phyloP scores from a whole-genome alignment of 2,329 filamentous ascomycete genomes.

The Exophiala aquamarina region DNA sequence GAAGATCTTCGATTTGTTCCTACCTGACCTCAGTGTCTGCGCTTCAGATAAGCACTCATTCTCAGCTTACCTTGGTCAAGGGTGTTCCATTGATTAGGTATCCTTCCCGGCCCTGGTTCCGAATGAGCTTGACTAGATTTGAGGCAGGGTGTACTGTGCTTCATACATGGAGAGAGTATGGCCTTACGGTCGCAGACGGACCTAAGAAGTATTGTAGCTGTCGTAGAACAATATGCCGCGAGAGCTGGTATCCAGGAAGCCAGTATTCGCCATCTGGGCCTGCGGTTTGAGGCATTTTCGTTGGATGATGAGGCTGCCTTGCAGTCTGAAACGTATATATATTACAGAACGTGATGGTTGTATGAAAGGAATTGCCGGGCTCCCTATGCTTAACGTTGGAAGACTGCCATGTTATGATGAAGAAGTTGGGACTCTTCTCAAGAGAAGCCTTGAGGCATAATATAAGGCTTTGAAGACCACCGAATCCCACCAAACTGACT shows the following conservation, averaged over 20 bases:
- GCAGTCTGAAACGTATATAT: conserved; percentile 11
- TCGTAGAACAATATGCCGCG: conserved; percentile 48
- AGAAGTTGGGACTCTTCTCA: no score
- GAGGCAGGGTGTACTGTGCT: conserved; percentile 7
- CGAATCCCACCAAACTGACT: neutral
- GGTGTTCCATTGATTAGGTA: conserved; percentile 48
- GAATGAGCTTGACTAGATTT: conserved; percentile 9
- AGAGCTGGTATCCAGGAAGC: conserved; percentile 50
- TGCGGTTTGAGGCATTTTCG: conserved; percentile 19
- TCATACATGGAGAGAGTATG: conserved; percentile 49
- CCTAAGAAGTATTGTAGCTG: conserved; percentile 51
- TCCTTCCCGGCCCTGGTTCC: conserved; percentile 47
- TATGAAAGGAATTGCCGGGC: no score
- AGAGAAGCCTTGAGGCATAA: no score
- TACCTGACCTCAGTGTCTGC: conserved; percentile 23
- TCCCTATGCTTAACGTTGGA: no score
- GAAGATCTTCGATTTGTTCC: conserved; percentile 53
- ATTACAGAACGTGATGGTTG: no score
- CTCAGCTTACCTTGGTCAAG: conserved; percentile 43
- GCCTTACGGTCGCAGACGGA: conserved; percentile 46
- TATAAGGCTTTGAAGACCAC: no score
- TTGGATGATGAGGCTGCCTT: neutral
- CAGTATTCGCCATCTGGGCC: conserved; percentile 42
- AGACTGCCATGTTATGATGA: no score
- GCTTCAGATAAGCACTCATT: neutral